Percentiles rank a stretch among this genome's conserved stretches.
Conservation (phyloP, 1,284 basidiomycete species). For the Cutaneotrichosporon sp. region DNA sequence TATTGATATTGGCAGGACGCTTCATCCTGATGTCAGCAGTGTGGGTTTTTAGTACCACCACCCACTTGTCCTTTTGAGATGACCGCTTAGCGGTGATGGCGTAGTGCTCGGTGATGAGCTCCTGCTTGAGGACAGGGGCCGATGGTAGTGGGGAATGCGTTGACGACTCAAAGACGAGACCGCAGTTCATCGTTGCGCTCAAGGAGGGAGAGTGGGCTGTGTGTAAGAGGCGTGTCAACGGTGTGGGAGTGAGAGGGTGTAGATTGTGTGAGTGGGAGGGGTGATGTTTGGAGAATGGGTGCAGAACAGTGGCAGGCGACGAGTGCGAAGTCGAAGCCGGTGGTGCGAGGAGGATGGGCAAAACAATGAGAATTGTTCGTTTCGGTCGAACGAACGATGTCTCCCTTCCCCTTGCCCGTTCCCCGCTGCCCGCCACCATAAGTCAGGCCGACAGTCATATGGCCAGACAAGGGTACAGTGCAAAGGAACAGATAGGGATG, state of each 20-base stretch:
- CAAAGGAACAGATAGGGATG: no score
- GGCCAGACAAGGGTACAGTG: no score
- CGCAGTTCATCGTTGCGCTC: conserved; percentile 26
- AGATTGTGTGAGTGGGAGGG: not conserved
- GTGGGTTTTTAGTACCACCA: not conserved
- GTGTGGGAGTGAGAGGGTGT: not conserved
- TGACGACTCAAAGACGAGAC: conserved; percentile 26
- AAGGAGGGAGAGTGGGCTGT: not conserved
- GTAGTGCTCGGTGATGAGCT: conserved; percentile 32
- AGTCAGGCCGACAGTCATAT: no score
- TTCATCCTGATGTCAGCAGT: conserved; percentile 20
- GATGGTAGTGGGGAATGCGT: conserved; percentile 20
- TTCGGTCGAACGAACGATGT: no score
- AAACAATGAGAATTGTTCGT: no score
- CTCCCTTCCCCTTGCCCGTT: no score
- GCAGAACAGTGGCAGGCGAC: no score
- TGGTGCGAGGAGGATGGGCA: no score
- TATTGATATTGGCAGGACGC: conserved; percentile 21
- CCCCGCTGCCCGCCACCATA: no score
- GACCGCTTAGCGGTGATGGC: conserved; percentile 26
- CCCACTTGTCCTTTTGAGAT: conserved; percentile 26
- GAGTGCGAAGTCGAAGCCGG: no score
- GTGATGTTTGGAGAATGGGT: not conserved
- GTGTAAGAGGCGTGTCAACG: conserved; percentile 4
- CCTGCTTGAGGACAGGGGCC: conserved; percentile 28